Evolutionary conservation across 805 yeast species (phyloP), one percentile per base, ranked within the genome.

Genomic region (Maudiozyma bulderi): DNA sequence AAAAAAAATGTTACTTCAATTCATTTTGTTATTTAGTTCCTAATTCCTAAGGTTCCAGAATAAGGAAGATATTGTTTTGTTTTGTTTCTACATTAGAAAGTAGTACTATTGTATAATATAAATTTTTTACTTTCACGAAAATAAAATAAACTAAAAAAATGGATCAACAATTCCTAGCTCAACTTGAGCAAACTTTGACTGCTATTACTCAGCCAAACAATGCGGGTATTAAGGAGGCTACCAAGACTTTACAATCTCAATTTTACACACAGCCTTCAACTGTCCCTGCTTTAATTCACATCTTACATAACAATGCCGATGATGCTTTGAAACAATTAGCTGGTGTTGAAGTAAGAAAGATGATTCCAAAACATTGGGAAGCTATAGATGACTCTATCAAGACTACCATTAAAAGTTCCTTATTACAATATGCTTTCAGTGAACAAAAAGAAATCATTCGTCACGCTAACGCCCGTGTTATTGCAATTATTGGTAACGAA

Each of bases 271-370:
- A 81, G 58, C 78, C 86, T 30, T 71, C 77, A 57, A 77, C 91
- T 15, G 75, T 91, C 52, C 93, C 95, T 15, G 82, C 95, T 9
- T 73, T 91, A 65, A 73, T 91, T 58, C 93, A 86, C 60, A 78
- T 93, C 52, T 74, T 88, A 61, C 89, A 86, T 67, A 75, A 73
- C 56, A 81, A 82, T 57, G 69, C 75, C 40, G 82, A 82, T 59
- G 83, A 78, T 54, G 86, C 85, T 59, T 65, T 90, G 57, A 84
- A 86, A 61, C 95, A 89, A 68, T 75, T 93, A 53, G 95, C 97
- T n/a, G 95, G 96, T 53, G 96, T 93, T 54, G 99, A 93, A 72
- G 88, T 90, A 40, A 81, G 96, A 70, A 93, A 93, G 68, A 77
- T 85, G 62, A 80, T 90, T 39, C 62, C 74, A 47, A 73, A 75